Percentiles rank a stretch among this genome's conserved stretches.
Evolutionary conservation across 352 stramenopile species (phyloP).

Genomic region (Phytophthora sp.): DNA sequence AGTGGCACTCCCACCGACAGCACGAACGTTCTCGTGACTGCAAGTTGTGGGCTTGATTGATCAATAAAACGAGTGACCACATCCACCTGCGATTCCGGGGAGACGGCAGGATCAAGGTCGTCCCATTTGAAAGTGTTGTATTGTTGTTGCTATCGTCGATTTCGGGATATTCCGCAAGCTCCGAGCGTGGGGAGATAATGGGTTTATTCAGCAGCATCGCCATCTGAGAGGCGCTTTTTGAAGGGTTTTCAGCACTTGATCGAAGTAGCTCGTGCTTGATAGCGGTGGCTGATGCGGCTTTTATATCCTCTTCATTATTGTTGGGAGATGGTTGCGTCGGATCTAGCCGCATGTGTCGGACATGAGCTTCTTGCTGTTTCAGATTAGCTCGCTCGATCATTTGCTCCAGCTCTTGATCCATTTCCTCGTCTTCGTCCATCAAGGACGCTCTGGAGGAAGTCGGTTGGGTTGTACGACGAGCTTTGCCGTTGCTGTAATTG

Average conservation of each 20-base stretch:
- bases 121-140: background rate
- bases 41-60: conserved; percentile 73
- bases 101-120: conserved; percentile 31
- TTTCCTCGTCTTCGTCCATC: conserved; percentile 57
- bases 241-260: conserved; percentile 12
- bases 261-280: conserved; percentile 50
- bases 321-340: background rate
- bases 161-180: conserved; percentile 18
- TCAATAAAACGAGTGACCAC: conserved; percentile 59
- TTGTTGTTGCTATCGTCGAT: conserved; percentile 6
- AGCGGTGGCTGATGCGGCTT: conserved; percentile 3
- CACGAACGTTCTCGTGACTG: conserved; percentile 60
- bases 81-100: conserved; percentile 43
- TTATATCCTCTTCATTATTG: conserved; percentile 15
- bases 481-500: conserved; percentile 5
- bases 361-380: conserved; percentile 40
- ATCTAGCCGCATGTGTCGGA: conserved; percentile 16
- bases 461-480: conserved; percentile 5
- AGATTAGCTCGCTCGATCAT: conserved; percentile 64
- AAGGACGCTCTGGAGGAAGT: conserved; percentile 47
- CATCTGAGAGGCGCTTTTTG: conserved; percentile 51
- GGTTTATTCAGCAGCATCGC: conserved; percentile 58
- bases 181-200: conserved; percentile 49
- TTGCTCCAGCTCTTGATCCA: conserved; percentile 72
- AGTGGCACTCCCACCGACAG: conserved; percentile 78